Evolutionary conservation across 768 basidiomycete species (phyloP).

Genomic region (Tremella mesenterica): DNA sequence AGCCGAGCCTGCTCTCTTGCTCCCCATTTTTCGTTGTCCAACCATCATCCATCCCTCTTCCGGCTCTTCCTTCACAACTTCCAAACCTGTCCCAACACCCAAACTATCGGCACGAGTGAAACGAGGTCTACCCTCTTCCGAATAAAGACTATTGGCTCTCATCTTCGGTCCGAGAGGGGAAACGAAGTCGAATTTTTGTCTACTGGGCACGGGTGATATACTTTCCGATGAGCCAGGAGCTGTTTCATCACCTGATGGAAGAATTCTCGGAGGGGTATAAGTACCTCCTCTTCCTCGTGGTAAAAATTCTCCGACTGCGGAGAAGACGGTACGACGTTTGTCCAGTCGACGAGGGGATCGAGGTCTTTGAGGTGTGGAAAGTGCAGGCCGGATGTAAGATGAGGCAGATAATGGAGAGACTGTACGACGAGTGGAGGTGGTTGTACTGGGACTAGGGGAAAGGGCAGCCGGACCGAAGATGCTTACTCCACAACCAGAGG

Average conservation of each 20-base stretch:
- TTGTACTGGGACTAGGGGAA: neutral
- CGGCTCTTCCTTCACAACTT: constrained; percentile 25
- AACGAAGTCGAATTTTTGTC: constrained; percentile 33
- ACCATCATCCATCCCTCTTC: constrained; percentile 27
- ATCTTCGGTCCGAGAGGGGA: constrained; percentile 34
- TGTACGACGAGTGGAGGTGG: constrained; percentile 7
- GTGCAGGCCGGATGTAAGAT: constrained; percentile 25
- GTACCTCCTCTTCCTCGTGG: constrained; percentile 26
- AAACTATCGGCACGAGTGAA: neutral
- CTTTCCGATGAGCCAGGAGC: constrained; percentile 7
- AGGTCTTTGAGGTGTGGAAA: constrained; percentile 25
- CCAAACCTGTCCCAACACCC: constrained; percentile 11
- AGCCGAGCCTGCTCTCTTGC: constrained; percentile 16
- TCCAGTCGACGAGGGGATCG: constrained; percentile 27
- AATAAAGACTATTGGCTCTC: constrained; percentile 12
- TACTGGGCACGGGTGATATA: constrained; percentile 16
- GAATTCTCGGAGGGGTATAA: constrained; percentile 31
- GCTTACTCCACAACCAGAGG: neutral
- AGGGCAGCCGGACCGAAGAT: constrained; percentile 9
- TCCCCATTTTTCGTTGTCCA: constrained; percentile 7
- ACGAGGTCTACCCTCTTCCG: neutral
- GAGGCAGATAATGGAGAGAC: constrained; percentile 19
- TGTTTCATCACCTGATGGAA: constrained; percentile 36
- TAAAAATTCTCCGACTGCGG: constrained; percentile 24
- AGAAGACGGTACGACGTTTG: constrained; percentile 17